These are phyloP conservation scores for Cyclotella choctawhatcheeana DNA, from an alignment of 108 stramenopile genomes.

Conservation along the genomic window DNA sequence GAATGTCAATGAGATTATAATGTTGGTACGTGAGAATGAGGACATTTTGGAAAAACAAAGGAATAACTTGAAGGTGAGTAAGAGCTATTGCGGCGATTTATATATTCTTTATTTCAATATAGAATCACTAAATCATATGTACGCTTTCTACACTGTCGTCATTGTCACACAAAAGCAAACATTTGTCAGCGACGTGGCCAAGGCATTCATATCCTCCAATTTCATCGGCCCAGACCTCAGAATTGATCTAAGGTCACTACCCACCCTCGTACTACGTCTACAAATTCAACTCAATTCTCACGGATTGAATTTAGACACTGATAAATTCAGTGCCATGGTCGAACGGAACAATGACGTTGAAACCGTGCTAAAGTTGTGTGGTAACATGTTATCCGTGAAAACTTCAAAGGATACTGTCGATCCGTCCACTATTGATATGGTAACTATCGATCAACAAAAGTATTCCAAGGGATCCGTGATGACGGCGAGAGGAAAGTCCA, in stretches of 20 bases:
- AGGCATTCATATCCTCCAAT: too few relatives aligned
- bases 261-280: too few relatives aligned
- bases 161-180: not conserved
- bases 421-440: not conserved
- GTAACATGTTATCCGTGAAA: not conserved
- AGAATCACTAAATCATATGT: not conserved
- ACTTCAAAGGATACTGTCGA: not conserved
- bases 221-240: too few relatives aligned
- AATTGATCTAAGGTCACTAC: too few relatives aligned
- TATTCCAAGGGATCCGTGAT: conserved; percentile 7
- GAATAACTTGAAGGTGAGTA: conserved; percentile 1
- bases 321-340: too few relatives aligned
- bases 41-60: not conserved
- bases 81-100: not conserved
- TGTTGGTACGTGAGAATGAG: conserved; percentile 8
- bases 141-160: not conserved
- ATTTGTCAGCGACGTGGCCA: not conserved
- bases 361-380: too few relatives aligned
- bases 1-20: not conserved
- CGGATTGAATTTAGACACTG: too few relatives aligned
- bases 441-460: not conserved
- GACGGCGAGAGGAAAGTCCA: not conserved
- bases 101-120: not conserved
- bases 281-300: too few relatives aligned
- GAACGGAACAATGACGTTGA: too few relatives aligned